phyloP scores from a whole-genome alignment of 805 yeast genomes.

The Nakazawaea wyomingensis region DNA sequence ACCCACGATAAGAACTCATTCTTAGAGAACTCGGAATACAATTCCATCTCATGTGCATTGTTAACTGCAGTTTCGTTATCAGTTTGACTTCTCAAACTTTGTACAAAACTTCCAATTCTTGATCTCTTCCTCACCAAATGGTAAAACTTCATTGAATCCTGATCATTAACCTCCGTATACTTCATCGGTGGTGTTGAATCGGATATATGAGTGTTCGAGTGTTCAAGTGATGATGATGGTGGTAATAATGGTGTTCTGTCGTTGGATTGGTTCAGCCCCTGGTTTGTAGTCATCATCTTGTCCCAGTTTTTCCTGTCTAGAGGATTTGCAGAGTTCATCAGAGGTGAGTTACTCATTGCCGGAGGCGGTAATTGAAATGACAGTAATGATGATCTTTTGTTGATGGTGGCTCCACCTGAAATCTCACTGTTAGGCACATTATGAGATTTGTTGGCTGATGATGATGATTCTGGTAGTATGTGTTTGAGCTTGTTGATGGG shows the following conservation, averaged over 20 bases:
- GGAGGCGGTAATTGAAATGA: conserved; percentile 25
- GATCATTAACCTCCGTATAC: neutral
- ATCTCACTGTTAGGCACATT: neutral
- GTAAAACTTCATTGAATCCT: neutral
- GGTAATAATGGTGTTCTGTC: conserved; percentile 27
- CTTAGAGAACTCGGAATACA: conserved; percentile 30
- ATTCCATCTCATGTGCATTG: conserved; percentile 8
- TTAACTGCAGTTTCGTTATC: conserved; percentile 11
- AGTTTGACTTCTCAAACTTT: conserved; percentile 15
- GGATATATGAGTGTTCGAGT: conserved; percentile 2
- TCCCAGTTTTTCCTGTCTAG: too few relatives aligned
- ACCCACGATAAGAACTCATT: conserved; percentile 62
- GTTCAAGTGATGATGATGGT: conserved; percentile 8
- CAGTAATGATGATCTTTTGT: conserved; percentile 13
- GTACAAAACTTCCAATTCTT: conserved; percentile 18
- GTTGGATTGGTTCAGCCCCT: too few relatives aligned
- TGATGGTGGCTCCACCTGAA: neutral
- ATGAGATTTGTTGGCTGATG: neutral
- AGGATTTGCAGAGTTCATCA: neutral
- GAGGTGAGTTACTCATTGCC: conserved; percentile 11
- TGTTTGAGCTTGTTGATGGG: neutral
- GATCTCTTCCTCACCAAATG: conserved; percentile 19
- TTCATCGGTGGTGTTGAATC: conserved; percentile 7
- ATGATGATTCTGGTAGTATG: neutral
- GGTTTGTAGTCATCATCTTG: too few relatives aligned